Evolutionary conservation across 345 rosid genomes (phyloP).

Genomic region (Linum lewisii): DNA sequence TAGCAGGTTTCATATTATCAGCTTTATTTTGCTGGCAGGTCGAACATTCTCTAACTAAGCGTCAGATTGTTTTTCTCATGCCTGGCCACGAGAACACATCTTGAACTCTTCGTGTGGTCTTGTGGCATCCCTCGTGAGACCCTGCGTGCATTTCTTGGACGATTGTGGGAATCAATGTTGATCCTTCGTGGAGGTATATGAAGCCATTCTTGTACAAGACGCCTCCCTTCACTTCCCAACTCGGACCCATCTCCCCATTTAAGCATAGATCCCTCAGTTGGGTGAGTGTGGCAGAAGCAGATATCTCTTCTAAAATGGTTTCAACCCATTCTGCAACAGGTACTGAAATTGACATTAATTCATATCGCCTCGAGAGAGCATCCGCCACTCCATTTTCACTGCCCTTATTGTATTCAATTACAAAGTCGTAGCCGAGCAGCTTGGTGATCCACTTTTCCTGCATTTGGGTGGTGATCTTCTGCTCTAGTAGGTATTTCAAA

Average conservation of each 20-base stretch:
- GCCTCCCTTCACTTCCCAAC: too few species aligned
- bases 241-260: too few species aligned
- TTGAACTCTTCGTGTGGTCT: background rate
- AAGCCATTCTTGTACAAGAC: too few species aligned
- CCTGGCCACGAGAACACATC: background rate
- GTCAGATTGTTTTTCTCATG: background rate
- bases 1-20: background rate
- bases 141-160: too few species aligned
- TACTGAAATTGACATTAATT: background rate
- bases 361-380: background rate
- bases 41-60: background rate
- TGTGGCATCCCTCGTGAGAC: too few species aligned
- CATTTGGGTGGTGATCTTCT: background rate
- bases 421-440: background rate
- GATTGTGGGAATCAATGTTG: too few species aligned
- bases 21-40: background rate
- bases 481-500: background rate
- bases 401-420: background rate
- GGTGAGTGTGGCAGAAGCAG: too few species aligned
- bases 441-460: background rate
- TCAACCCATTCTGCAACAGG: background rate
- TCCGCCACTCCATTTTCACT: background rate
- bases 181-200: too few species aligned
- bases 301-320: too few species aligned
- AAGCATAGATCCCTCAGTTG: too few species aligned